phyloP scores from a whole-genome alignment of 257 asterid species.

The Rubia yunnanensis region DNA sequence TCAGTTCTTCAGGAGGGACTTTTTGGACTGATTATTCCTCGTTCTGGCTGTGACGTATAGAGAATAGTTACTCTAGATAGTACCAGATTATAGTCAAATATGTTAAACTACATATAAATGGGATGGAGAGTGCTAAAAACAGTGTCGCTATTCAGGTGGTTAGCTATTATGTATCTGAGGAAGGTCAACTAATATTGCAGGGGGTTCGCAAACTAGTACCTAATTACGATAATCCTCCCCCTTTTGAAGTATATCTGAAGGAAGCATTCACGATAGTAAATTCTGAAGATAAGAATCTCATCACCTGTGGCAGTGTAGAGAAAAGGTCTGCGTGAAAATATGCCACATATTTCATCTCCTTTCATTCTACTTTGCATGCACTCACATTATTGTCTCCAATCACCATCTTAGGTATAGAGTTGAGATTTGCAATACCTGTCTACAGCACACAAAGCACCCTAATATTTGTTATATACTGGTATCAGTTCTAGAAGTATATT shows the following conservation, averaged over 20 bases:
- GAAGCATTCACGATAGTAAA: not conserved
- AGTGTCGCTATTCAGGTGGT: not conserved
- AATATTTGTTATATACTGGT: not conserved
- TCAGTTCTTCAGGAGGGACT: not conserved
- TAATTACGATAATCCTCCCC: not conserved
- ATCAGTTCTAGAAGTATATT: not conserved
- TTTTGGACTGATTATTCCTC: not conserved
- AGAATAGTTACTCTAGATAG: not conserved
- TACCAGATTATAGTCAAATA: not conserved
- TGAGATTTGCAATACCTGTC: not conserved
- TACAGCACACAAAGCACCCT: not conserved
- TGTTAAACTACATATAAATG: not conserved
- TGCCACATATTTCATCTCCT: not conserved
- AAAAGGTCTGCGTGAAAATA: no score
- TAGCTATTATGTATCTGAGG: not conserved
- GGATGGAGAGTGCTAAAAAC: not conserved
- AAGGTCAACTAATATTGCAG: not conserved
- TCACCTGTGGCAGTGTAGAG: not conserved
- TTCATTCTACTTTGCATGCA: not conserved
- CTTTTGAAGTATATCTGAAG: not conserved
- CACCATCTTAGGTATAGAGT: not conserved
- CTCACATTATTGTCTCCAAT: not conserved
- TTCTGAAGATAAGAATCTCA: not conserved
- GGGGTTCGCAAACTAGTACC: not conserved
- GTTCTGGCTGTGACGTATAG: not conserved